Conservation (phyloP, 352 stramenopile species). For the Phytopythium aichiense region DNA sequence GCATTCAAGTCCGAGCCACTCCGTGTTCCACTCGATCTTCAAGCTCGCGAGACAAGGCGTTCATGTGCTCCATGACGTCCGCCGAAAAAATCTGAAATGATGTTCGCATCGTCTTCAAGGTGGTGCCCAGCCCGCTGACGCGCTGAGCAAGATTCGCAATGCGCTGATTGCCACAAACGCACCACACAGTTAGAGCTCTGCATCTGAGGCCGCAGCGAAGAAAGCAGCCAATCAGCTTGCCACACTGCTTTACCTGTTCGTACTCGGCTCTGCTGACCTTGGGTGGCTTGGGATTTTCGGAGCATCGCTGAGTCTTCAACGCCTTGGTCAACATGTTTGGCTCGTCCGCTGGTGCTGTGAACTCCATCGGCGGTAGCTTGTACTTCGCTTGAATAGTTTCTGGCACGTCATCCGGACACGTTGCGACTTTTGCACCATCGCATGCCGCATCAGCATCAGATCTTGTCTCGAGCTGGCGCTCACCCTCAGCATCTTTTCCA, state of each 20-base stretch:
- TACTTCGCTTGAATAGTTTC: constrained; percentile 44
- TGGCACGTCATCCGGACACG: not conserved
- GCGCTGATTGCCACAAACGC: constrained; percentile 13
- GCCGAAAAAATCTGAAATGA: constrained; percentile 59
- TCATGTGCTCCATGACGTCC: constrained; percentile 53
- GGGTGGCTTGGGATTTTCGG: not conserved
- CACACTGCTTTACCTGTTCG: constrained; percentile 15
- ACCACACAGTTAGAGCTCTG: not conserved
- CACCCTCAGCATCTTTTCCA: not conserved
- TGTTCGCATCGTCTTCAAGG: constrained; percentile 38
- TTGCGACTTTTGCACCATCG: not conserved
- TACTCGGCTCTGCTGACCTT: constrained; percentile 32
- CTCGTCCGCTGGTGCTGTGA: not conserved
- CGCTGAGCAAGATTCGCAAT: constrained; percentile 24
- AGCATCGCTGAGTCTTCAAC: not conserved
- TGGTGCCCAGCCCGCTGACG: constrained; percentile 30
- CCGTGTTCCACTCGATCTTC: constrained; percentile 14
- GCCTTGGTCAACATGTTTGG: not conserved
- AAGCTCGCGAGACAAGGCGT: constrained; percentile 38
- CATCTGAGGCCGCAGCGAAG: not conserved
- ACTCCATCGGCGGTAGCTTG: constrained; percentile 31
- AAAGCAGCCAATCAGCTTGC: not conserved
- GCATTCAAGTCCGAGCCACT: not conserved
- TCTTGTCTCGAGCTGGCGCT: not conserved
- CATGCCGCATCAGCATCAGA: not conserved